These are phyloP conservation scores for Aegilops bicornis DNA, from an alignment of 176 grass and related monocot genomes.

Conservation along the genomic window DNA sequence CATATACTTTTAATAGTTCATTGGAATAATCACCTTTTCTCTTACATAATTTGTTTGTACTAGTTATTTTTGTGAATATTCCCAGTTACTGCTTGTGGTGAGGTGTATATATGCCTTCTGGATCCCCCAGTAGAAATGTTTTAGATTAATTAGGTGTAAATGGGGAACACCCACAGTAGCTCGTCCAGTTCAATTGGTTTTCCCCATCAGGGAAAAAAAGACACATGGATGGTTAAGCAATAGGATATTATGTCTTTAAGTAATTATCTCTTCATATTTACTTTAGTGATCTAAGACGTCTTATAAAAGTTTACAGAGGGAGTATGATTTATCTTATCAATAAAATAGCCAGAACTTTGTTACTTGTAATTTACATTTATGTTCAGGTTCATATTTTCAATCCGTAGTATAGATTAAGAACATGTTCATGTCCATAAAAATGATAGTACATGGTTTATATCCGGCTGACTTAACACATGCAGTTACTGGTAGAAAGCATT, in stretches of 20 bases:
- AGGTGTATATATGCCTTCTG: not conserved
- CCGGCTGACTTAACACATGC: not conserved
- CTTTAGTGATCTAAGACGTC: too few relatives aligned
- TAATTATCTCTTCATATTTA: not conserved
- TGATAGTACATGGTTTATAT: not conserved
- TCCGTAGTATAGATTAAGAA: not conserved
- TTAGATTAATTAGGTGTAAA: not conserved
- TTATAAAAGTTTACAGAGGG: too few relatives aligned
- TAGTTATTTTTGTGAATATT: constrained; percentile 3
- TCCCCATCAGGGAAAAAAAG: not conserved
- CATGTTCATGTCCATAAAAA: constrained; percentile 14
- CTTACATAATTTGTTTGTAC: not conserved
- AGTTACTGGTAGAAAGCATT: not conserved
- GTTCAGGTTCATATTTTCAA: constrained; percentile 14
- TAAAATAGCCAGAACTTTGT: not conserved
- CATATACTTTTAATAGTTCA: not conserved
- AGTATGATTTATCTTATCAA: not conserved
- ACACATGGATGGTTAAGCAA: not conserved
- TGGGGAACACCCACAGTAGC: not conserved
- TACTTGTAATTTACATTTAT: not conserved
- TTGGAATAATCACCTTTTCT: not conserved
- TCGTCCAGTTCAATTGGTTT: constrained; percentile 15
- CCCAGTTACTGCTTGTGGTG: not conserved
- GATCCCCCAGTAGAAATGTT: not conserved
- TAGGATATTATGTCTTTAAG: not conserved